Evolutionary conservation across 2,329 filamentous ascomycete species (phyloP).

Genomic region (Botrytis squamosa): DNA sequence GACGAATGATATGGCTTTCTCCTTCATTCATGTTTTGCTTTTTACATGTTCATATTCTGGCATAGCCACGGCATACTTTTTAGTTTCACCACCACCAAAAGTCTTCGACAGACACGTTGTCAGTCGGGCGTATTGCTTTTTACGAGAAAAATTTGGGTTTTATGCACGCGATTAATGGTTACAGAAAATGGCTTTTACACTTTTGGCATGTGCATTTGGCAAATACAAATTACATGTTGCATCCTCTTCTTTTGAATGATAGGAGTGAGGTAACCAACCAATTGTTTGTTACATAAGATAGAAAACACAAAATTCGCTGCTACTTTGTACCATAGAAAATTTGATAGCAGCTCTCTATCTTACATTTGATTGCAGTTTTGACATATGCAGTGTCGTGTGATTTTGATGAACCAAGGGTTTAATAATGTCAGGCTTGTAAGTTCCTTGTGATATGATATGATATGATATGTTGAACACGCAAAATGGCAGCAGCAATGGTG

Average conservation of each 20-base stretch:
- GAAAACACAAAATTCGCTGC: slow-evolving; percentile 17
- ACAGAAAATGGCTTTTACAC: slow-evolving; percentile 27
- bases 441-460: neutral
- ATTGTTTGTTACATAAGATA: slow-evolving; percentile 12
- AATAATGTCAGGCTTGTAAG: neutral
- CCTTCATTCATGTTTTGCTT: slow-evolving; percentile 32
- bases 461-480: neutral
- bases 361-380: neutral
- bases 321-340: slow-evolving; percentile 22
- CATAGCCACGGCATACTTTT: slow-evolving; percentile 29
- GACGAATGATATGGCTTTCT: slow-evolving; percentile 27
- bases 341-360: slow-evolving; percentile 15
- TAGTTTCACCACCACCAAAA: slow-evolving; percentile 25
- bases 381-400: neutral
- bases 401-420: neutral
- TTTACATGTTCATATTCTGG: slow-evolving; percentile 35
- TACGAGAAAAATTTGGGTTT: slow-evolving; percentile 22
- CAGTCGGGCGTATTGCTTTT: slow-evolving; percentile 30
- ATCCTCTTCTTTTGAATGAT: slow-evolving; percentile 12
- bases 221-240: slow-evolving; percentile 2
- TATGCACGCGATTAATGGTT: slow-evolving; percentile 30
- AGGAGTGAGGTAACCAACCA: neutral
- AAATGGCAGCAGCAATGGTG: neutral
- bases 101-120: slow-evolving; percentile 25
- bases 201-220: slow-evolving; percentile 5